phyloP scores from a whole-genome alignment of 495 filamentous ascomycete genomes.

The Hypoxylon rickii region DNA sequence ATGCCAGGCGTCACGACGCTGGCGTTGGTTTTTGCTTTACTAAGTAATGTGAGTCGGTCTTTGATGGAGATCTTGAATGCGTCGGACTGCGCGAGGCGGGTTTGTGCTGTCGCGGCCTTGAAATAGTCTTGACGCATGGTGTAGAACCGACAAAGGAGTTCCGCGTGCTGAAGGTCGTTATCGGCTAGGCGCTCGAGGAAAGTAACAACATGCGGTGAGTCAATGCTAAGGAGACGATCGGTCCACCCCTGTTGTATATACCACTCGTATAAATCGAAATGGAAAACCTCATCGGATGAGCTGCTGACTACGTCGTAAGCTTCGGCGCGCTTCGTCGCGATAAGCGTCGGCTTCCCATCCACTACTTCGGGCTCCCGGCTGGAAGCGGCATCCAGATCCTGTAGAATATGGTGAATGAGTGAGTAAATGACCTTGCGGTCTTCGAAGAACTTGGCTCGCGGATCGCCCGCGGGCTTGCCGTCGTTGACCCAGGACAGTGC shows the following conservation, averaged over 20 bases:
- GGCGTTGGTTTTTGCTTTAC: conserved; percentile 83
- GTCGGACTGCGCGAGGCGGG: conserved; percentile 77
- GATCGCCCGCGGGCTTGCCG: conserved; percentile 63
- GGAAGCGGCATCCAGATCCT: conserved; percentile 72
- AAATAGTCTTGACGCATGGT: conserved; percentile 77
- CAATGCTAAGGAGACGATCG: conserved; percentile 79
- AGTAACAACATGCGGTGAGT: conserved; percentile 81
- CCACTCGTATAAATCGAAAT: conserved; percentile 96
- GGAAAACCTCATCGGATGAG: conserved; percentile 88
- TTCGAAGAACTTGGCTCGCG: conserved; percentile 66
- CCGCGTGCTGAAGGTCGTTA: conserved; percentile 73
- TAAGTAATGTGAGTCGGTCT: conserved; percentile 85
- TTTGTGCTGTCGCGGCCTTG: conserved; percentile 84
- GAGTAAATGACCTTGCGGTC: conserved; percentile 80
- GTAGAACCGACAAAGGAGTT: conserved; percentile 92
- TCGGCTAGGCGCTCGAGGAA: conserved; percentile 77
- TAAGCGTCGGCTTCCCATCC: conserved; percentile 75
- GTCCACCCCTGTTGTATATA: conserved; percentile 81
- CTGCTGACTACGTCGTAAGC: conserved; percentile 84
- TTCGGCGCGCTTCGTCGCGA: conserved; percentile 78
- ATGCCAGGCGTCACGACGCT: conserved; percentile 73
- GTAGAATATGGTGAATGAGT: conserved; percentile 76
- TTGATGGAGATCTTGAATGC: conserved; percentile 71
- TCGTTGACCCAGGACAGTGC: conserved; percentile 71
- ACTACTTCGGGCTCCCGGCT: conserved; percentile 67